Evolutionary conservation across 768 basidiomycete genomes (phyloP), one percentile per base, ranked within the genome.

Genomic region (Asterophora parasitica): DNA sequence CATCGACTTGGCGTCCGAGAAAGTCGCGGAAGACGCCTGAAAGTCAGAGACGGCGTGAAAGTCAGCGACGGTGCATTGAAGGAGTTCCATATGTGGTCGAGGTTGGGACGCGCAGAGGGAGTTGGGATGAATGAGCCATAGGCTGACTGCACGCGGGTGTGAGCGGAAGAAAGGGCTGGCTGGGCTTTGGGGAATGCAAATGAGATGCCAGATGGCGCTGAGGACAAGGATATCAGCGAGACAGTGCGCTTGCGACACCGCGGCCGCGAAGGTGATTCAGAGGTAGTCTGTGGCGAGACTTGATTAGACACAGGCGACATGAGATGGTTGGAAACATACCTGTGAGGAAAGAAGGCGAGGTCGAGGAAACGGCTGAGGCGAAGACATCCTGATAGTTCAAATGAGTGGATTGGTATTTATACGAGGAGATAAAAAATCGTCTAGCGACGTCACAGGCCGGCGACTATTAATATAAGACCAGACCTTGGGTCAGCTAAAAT

Each of bases 121-220:
- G 52, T 60, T 38, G 57, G 59, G 13, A 34, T 56, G 37, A 60
- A 60, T 31, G 57, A 58, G 20, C 59, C 59, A 46, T 58, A 56
- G 16, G 40, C 58, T 7, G 42, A 40, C 36, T 52, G 40, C 4
- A 52, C 34, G 26, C 37, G 49, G 8, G 51, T 42, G 31, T 55
- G 54, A 30, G 49, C n/a, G 7, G 49, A 46, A 15, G 44, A 38
- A 12, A 46, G 36, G 23, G 52, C 42, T 27, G 42, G 28, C n/a
- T 52, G 47, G 27, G 47, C 49, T 38, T 50, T 52, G 10, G 42
- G 27, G 27, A 49, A 33, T 10, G 51, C 47, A 16, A 60, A 34
- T n/a, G 42, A 52, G 8, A 56, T 51, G 42, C 43, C 56, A 31
- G 56, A 62, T 17, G 41, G 44, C 28, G 46, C 44, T 35, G 57